These are phyloP conservation scores for Yamadazyma diddensiae DNA, from an alignment of 1,139 yeast genomes.

Conservation along the genomic window DNA sequence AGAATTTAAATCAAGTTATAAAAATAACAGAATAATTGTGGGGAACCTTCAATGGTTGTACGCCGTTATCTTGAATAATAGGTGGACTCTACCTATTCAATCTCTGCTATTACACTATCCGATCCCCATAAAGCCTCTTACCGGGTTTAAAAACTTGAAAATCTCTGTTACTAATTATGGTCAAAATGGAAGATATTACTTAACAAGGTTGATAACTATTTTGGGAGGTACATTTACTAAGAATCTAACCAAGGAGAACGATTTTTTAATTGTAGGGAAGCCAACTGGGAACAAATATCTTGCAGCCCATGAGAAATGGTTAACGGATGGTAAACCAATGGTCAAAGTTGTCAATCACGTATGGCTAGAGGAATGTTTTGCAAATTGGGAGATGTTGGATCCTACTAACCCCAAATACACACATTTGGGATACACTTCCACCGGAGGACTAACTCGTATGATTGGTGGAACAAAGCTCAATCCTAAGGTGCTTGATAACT, in stretches of 20 bases:
- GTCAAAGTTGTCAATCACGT: slow-evolving; percentile 67
- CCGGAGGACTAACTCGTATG: slow-evolving; percentile 35
- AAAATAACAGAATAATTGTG: slow-evolving; percentile 32
- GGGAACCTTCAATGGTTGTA: slow-evolving; percentile 80
- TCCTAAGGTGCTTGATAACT: slow-evolving; percentile 35
- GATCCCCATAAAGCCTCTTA: slow-evolving; percentile 50
- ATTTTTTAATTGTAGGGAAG: slow-evolving; percentile 69
- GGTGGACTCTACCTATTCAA: slow-evolving; percentile 56
- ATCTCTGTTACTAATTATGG: slow-evolving; percentile 77
- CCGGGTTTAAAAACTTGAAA: slow-evolving; percentile 48
- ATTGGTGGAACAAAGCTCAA: slow-evolving; percentile 53
- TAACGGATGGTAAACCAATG: slow-evolving; percentile 25
- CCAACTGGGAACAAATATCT: slow-evolving; percentile 71
- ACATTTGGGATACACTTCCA: slow-evolving; percentile 34
- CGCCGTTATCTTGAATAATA: slow-evolving; percentile 53
- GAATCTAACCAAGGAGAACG: slow-evolving; percentile 62
- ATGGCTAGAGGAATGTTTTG: slow-evolving; percentile 86
- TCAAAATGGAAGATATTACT: slow-evolving; percentile 77
- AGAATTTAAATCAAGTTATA: slow-evolving; percentile 31
- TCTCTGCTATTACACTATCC: slow-evolving; percentile 71
- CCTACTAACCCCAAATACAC: slow-evolving; percentile 39
- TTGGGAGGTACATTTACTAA: slow-evolving; percentile 80
- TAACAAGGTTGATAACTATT: slow-evolving; percentile 60
- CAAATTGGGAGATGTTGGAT: slow-evolving; percentile 55
- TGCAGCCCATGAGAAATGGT: slow-evolving; percentile 67